Conservation (phyloP, 176 grass and related monocot species). For the Alloteropsis semialata region DNA sequence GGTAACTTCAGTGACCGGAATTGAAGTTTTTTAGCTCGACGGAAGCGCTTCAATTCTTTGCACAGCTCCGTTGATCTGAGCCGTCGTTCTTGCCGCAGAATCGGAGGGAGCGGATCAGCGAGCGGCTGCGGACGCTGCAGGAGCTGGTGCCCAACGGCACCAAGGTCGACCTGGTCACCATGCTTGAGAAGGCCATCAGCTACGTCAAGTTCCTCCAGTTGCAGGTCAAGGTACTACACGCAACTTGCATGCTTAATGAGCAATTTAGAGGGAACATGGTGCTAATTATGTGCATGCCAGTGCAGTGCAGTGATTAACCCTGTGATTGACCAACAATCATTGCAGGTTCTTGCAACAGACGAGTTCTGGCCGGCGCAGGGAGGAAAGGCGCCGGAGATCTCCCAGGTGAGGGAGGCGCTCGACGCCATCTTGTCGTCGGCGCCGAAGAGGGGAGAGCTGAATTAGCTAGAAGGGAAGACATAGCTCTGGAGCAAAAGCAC, state of each 20-base stretch:
- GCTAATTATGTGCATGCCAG: not conserved
- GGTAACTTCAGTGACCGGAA: slow-evolving; percentile 18
- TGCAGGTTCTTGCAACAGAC: slow-evolving; percentile 81
- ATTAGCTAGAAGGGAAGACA: slow-evolving; percentile 18
- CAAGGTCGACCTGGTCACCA: slow-evolving; percentile 88
- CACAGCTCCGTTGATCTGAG: not conserved
- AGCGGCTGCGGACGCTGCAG: slow-evolving; percentile 75
- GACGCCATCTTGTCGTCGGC: slow-evolving; percentile 82
- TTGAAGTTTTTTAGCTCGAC: too few species aligned
- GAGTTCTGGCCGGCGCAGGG: slow-evolving; percentile 95
- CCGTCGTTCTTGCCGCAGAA: slow-evolving; percentile 45
- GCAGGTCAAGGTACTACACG: slow-evolving; percentile 68
- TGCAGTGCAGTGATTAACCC: not conserved
- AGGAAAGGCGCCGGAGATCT: slow-evolving; percentile 61
- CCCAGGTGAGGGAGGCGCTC: slow-evolving; percentile 77
- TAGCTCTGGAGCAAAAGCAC: not conserved
- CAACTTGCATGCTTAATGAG: not conserved
- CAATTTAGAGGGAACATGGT: not conserved
- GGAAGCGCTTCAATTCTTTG: not conserved
- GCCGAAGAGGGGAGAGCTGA: slow-evolving; percentile 32
- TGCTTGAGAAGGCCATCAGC: slow-evolving; percentile 92
- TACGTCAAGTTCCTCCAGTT: slow-evolving; percentile 96
- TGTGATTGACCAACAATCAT: not conserved
- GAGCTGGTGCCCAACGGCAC: slow-evolving; percentile 92
- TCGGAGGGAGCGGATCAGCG: slow-evolving; percentile 83